Evolutionary conservation across 2,329 filamentous ascomycete species (phyloP).

Genomic region (Pyrenophora teres): DNA sequence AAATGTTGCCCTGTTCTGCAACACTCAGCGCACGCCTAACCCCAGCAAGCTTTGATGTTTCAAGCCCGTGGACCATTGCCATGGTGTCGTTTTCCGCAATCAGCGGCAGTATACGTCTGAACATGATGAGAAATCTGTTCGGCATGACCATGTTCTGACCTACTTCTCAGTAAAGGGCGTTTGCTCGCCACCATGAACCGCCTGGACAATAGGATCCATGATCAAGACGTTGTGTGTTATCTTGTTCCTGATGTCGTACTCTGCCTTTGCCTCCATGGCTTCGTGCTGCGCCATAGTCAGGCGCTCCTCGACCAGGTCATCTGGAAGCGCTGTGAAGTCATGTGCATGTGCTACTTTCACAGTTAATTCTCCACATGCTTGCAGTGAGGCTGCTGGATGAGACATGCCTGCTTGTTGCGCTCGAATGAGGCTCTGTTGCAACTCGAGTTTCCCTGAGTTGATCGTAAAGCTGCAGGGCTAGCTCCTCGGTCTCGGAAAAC

Average conservation of each 20-base stretch:
- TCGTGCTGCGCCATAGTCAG: constrained; percentile 63
- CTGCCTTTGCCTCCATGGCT: constrained; percentile 71
- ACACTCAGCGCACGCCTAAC: constrained; percentile 60
- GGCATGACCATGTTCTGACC: constrained; percentile 5
- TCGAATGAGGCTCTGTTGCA: constrained; percentile 71
- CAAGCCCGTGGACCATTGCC: constrained; percentile 66
- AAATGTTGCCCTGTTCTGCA: constrained; percentile 63
- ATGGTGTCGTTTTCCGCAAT: constrained; percentile 69
- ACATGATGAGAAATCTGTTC: constrained; percentile 12
- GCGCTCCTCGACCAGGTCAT: constrained; percentile 58
- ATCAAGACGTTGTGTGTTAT: constrained; percentile 71
- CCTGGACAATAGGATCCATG: constrained; percentile 76
- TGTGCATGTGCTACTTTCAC: constrained; percentile 29
- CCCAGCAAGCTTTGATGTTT: constrained; percentile 59
- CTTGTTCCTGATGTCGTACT: constrained; percentile 70
- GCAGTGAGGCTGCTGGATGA: background rate
- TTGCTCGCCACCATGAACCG: constrained; percentile 70
- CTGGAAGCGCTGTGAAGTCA: constrained; percentile 49
- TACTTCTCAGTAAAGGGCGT: constrained; percentile 72
- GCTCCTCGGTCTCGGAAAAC: constrained; percentile 69
- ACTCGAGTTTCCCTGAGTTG: constrained; percentile 69
- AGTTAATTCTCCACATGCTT: constrained; percentile 19
- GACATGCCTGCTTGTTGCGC: constrained; percentile 44
- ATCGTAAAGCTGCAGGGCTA: constrained; percentile 72
- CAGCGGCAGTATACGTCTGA: constrained; percentile 68